Evolutionary conservation across 805 yeast genomes (phyloP).

Genomic region (Wickerhamiella spandovensis): DNA sequence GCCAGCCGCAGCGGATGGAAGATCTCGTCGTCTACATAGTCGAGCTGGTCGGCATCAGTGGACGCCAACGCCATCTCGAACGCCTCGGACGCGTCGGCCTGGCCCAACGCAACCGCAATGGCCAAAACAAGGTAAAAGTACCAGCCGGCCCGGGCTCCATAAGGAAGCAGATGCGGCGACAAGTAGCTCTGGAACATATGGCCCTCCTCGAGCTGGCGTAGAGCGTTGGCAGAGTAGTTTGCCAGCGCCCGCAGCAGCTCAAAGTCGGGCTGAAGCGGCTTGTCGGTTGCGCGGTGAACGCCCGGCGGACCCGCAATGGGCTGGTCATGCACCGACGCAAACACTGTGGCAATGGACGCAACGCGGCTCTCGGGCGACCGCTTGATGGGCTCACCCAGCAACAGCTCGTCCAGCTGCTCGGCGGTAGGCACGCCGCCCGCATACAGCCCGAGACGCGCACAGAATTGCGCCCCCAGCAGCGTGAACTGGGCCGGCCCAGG

Average conservation of each 20-base stretch:
- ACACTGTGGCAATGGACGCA: neutral
- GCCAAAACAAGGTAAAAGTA: neutral
- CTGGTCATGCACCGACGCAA: neutral
- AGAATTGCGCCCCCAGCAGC: slow-evolving; percentile 5
- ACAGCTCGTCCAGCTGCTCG: slow-evolving; percentile 2
- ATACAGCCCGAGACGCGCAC: slow-evolving; percentile 8
- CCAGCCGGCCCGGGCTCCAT: neutral
- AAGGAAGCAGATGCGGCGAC: neutral
- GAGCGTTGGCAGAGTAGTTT: neutral
- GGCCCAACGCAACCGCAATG: neutral
- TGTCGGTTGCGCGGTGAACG: neutral
- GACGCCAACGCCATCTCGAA: neutral
- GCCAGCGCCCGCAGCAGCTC: neutral
- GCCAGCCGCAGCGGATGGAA: slow-evolving; percentile 42
- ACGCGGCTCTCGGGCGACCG: neutral
- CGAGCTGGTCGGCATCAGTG: neutral
- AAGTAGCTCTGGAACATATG: neutral
- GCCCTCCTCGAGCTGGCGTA: neutral
- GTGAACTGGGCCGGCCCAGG: slow-evolving; percentile 10
- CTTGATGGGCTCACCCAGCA: neutral
- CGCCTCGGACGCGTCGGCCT: neutral
- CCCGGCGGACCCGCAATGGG: neutral
- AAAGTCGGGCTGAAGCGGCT: neutral
- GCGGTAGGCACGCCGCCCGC: slow-evolving; percentile 2
- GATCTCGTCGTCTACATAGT: slow-evolving; percentile 1